Evolutionary conservation across 352 stramenopile genomes (phyloP).

Genomic region (Globisporangium takayamanum): DNA sequence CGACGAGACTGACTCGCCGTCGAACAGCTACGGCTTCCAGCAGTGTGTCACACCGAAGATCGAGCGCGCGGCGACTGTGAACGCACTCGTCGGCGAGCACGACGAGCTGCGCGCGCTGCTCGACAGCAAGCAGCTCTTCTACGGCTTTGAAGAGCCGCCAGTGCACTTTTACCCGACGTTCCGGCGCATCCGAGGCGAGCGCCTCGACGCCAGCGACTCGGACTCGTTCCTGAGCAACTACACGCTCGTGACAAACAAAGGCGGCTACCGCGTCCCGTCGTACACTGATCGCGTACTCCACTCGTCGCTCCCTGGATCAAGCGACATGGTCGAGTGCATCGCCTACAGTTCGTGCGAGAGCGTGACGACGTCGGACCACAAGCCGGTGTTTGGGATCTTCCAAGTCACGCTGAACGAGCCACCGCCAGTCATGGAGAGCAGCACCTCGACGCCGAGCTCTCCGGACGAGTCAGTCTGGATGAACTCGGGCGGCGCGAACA

Average conservation of each 20-base stretch:
- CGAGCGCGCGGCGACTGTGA: constrained; percentile 19
- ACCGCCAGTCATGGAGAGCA: constrained; percentile 14
- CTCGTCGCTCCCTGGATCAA: constrained; percentile 50
- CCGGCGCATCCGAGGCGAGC: constrained; percentile 54
- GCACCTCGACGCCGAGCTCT: not conserved
- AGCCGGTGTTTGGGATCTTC: constrained; percentile 68
- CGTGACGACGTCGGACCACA: constrained; percentile 78
- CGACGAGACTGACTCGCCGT: constrained; percentile 19
- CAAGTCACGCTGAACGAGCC: constrained; percentile 29
- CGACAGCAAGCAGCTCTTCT: constrained; percentile 63
- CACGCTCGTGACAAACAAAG: constrained; percentile 49
- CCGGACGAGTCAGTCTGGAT: constrained; percentile 22
- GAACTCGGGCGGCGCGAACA: constrained; percentile 36
- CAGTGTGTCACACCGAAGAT: constrained; percentile 44
- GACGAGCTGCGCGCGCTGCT: constrained; percentile 67
- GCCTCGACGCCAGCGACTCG: constrained; percentile 23
- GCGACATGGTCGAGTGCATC: constrained; percentile 49
- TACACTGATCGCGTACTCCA: constrained; percentile 89
- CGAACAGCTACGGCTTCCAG: constrained; percentile 28
- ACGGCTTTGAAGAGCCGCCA: constrained; percentile 64
- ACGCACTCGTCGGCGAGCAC: constrained; percentile 48
- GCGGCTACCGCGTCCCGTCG: constrained; percentile 70
- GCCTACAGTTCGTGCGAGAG: constrained; percentile 76
- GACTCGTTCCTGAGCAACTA: constrained; percentile 49
- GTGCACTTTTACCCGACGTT: constrained; percentile 80